A percentile compares a stretch with the other conserved stretches of the same genome.
Evolutionary conservation across 441 rosid genomes (phyloP).

Genomic region (Isatis lusitanica): DNA sequence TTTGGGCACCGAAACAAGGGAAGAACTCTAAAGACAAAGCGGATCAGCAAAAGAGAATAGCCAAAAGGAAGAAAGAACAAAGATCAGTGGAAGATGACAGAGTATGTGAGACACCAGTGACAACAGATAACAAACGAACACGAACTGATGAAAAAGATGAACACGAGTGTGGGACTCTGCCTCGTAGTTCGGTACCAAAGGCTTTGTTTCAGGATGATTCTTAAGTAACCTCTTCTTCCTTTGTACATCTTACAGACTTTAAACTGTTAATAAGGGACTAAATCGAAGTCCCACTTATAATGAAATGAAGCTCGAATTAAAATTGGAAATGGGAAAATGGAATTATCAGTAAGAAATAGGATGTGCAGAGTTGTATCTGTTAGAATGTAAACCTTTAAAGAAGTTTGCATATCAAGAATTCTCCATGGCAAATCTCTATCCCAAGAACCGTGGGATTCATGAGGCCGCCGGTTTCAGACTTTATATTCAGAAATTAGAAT

Average conservation of each 20-base stretch:
- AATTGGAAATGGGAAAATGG: background rate
- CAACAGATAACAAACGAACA: conserved; percentile 38
- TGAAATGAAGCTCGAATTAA: conserved; percentile 9
- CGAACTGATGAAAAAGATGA: conserved; percentile 35
- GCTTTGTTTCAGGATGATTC: conserved; percentile 68
- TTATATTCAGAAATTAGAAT: background rate
- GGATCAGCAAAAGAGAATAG: conserved; percentile 39
- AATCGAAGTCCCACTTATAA: background rate
- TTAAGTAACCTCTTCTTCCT: conserved; percentile 9
- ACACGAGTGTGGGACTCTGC: conserved; percentile 27
- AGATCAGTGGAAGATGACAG: conserved; percentile 48
- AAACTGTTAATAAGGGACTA: conserved; percentile 7
- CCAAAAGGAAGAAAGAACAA: conserved; percentile 51
- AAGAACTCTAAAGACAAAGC: conserved; percentile 36
- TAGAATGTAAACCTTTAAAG: background rate
- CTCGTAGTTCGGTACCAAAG: conserved; percentile 59
- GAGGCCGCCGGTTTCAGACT: no score
- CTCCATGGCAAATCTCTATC: background rate
- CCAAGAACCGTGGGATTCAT: background rate
- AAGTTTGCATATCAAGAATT: background rate
- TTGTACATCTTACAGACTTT: conserved; percentile 3
- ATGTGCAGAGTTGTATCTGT: conserved; percentile 1
- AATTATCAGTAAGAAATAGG: background rate
- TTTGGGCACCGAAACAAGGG: conserved; percentile 81
- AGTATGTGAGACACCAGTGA: conserved; percentile 80